Base-by-base conservation (phyloP, 2,329 filamentous ascomycete genomes). In the Paraphaeosphaeria sporulosa region DNA sequence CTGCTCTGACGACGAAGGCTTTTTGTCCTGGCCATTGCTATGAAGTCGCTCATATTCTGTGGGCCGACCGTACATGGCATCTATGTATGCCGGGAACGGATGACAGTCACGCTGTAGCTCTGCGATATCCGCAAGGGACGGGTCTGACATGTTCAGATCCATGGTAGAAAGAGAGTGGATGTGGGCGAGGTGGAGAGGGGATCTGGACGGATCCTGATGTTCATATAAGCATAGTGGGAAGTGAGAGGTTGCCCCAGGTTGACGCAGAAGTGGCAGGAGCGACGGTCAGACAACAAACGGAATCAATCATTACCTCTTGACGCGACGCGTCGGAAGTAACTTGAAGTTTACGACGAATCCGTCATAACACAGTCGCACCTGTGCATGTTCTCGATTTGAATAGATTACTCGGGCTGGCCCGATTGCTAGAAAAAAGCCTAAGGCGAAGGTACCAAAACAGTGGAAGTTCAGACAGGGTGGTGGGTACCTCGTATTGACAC, bases 31-130 rank as follows among this genome's bases (percentile, higher is more conserved):
- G 9, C 32, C 6, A 23, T 21, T 2, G 19, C 10, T 12, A 19
- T 1, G 3, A 30, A 19, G n/a, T 21, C 30, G 57, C 17, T 54
- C 50, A 17, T 54, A 32, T 7, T 40, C 32, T 1, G 51, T 59
- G 21, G 50, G 50, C n/a, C 21, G 43, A 9, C 50, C 57, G 4
- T 59, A 23, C 23, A 59, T 47, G 43, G 42, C 49, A 27, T 59
- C 57, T 34, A 59, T 21, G n/a, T 59, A 59, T 2, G 44, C 50
- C 6, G 50, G 57, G 23, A 59, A 59, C 3, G 57, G 57, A 25
- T 59, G 50, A 19, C 50, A 49, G 17, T 59, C 57, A 34, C 57
- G 50, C 43, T 54, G 57, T 5, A 59, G 50, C 30, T 59, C 50
- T 59, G 25, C 57, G 32, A 59, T 38, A 13, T 59, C 57, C 15